phyloP scores from a whole-genome alignment of 2,329 filamentous ascomycete genomes.

The Neopestalotiopsis sp. region DNA sequence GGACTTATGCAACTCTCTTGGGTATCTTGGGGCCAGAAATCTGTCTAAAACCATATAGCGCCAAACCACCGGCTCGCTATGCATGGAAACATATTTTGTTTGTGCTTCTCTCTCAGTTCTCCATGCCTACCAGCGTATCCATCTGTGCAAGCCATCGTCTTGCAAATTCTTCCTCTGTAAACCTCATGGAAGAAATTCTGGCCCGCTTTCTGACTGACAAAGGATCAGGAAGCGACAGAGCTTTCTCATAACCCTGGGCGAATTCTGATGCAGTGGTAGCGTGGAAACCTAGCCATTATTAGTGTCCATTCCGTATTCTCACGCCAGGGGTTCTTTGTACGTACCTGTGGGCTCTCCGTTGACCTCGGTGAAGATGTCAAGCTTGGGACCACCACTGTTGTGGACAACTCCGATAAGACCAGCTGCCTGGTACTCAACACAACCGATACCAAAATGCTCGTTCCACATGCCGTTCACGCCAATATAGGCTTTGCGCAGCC shows the following conservation, averaged over 20 bases:
- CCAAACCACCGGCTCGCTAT: background rate
- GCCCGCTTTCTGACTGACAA: constrained; percentile 78
- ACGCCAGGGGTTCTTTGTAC: constrained; percentile 26
- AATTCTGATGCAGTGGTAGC: constrained; percentile 81
- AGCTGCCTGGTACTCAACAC: constrained; percentile 97
- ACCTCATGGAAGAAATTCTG: constrained; percentile 77
- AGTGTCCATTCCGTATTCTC: background rate
- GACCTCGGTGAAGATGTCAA: constrained; percentile 86
- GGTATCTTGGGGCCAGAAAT: background rate
- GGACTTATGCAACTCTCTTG: constrained; percentile 1
- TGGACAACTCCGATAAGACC: constrained; percentile 93
- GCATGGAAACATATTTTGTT: background rate
- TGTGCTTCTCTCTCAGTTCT: constrained; percentile 1
- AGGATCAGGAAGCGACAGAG: constrained; percentile 73
- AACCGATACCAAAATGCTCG: constrained; percentile 97
- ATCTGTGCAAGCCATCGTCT: constrained; percentile 79
- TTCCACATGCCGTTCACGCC: constrained; percentile 99
- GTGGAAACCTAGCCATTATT: constrained; percentile 71
- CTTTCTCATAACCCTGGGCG: constrained; percentile 78
- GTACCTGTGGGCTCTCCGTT: constrained; percentile 79
- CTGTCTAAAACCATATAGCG: background rate
- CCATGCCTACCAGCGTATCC: constrained; percentile 67
- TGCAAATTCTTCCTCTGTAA: constrained; percentile 86
- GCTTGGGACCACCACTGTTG: constrained; percentile 87
- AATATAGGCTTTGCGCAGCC: constrained; percentile 76